Conservation (phyloP, 2,329 filamentous ascomycete species). For the Celoporthe dispersa region DNA sequence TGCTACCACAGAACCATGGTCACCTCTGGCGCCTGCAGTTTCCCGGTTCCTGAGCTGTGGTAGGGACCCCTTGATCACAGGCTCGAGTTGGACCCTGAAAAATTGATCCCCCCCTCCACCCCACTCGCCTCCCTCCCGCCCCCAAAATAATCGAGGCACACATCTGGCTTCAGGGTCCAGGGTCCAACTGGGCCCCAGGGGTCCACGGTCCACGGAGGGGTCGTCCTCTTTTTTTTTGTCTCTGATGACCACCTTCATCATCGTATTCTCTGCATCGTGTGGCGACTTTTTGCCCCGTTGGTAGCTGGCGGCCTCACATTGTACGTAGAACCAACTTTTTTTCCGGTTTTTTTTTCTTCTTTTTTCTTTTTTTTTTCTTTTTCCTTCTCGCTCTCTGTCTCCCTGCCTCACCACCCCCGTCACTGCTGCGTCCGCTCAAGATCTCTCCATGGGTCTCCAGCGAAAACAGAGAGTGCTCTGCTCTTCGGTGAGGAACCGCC, state of each 20-base stretch:
- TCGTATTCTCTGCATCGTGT: neutral
- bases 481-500: neutral
- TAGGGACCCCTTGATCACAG: constrained; percentile 1
- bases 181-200: neutral
- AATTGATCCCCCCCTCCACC: neutral
- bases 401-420: neutral
- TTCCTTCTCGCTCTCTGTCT: neutral
- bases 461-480: neutral
- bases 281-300: neutral
- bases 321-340: neutral
- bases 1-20: neutral
- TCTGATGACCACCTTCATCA: neutral
- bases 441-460: neutral
- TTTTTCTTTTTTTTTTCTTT: neutral
- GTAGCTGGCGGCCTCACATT: neutral
- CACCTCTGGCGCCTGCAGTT: neutral
- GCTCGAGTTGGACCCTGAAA: constrained; percentile 5
- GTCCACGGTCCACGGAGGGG: neutral
- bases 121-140: neutral
- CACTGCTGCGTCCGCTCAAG: neutral
- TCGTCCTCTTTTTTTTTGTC: neutral
- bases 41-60: neutral
- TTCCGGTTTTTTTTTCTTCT: too few relatives aligned
- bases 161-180: constrained; percentile 1
- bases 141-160: neutral